Evolutionary conservation across 2,329 filamentous ascomycete species (phyloP).

Genomic region (Beauveria sp.): DNA sequence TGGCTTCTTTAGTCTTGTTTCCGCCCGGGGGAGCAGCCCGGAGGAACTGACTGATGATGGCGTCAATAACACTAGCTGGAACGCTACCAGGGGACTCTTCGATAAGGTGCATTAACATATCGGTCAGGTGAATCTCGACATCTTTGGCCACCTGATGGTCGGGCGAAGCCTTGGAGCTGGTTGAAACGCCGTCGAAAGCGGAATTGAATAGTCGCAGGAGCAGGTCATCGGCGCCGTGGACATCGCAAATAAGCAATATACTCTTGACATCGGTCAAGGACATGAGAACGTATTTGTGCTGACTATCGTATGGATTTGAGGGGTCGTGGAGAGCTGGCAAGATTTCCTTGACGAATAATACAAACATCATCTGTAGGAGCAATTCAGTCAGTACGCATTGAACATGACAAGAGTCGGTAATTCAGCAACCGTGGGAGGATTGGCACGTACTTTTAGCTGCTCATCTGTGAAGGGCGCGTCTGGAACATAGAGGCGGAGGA

Average conservation of each 20-base stretch:
- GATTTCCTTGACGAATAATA: slow-evolving; percentile 74
- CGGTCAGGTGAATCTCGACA: slow-evolving; percentile 86
- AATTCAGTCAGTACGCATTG: slow-evolving; percentile 16
- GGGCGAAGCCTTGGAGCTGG: slow-evolving; percentile 62
- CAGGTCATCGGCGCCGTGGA: slow-evolving; percentile 73
- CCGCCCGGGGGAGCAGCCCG: slow-evolving; percentile 69
- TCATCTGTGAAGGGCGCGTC: slow-evolving; percentile 87
- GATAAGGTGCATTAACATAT: slow-evolving; percentile 75
- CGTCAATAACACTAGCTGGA: slow-evolving; percentile 76
- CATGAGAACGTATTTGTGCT: slow-evolving; percentile 84
- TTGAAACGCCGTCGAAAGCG: slow-evolving; percentile 87
- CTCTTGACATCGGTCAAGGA: slow-evolving; percentile 92
- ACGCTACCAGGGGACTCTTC: slow-evolving; percentile 71
- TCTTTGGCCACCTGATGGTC: slow-evolving; percentile 86
- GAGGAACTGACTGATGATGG: slow-evolving; percentile 92
- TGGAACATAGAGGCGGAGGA: slow-evolving; percentile 85
- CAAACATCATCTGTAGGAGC: slow-evolving; percentile 72
- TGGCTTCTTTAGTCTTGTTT: slow-evolving; percentile 54
- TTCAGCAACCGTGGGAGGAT: not conserved
- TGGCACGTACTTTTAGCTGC: slow-evolving; percentile 63
- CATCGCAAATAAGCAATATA: slow-evolving; percentile 82
- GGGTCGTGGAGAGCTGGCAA: slow-evolving; percentile 81
- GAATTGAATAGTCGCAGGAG: slow-evolving; percentile 75
- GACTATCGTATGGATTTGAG: slow-evolving; percentile 81
- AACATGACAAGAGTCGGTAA: not conserved